A percentile compares a stretch with the other conserved stretches of the same genome.
These are phyloP conservation scores for Penicillium digitatum DNA, from an alignment of 2,329 filamentous ascomycete genomes.

Conservation along the genomic window DNA sequence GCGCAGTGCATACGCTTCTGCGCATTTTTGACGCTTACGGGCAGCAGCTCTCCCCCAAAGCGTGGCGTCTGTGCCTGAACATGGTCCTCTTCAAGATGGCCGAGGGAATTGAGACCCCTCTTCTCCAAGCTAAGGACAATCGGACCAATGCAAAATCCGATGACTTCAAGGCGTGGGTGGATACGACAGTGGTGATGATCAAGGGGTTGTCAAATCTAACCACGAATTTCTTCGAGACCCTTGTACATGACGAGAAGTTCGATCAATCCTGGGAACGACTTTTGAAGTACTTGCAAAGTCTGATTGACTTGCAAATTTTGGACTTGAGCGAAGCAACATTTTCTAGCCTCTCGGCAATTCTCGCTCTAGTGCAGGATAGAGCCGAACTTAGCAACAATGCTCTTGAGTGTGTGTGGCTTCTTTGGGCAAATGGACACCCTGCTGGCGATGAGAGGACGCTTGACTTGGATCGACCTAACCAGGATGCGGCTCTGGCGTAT, in stretches of 20 bases:
- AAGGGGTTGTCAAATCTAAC: slow-evolving; percentile 69
- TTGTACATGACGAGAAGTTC: slow-evolving; percentile 65
- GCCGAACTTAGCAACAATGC: slow-evolving; percentile 46
- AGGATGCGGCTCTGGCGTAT: slow-evolving; percentile 82
- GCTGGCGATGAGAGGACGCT: slow-evolving; percentile 42
- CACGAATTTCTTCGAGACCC: slow-evolving; percentile 69
- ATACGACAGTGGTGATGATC: slow-evolving; percentile 70
- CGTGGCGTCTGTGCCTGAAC: slow-evolving; percentile 80
- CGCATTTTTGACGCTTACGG: slow-evolving; percentile 91
- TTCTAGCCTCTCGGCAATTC: slow-evolving; percentile 61
- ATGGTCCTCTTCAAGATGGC: slow-evolving; percentile 76
- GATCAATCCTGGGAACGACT: slow-evolving; percentile 71
- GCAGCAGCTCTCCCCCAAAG: slow-evolving; percentile 68
- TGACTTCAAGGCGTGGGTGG: slow-evolving; percentile 59
- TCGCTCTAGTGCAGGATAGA: slow-evolving; percentile 47
- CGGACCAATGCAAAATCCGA: slow-evolving; percentile 23
- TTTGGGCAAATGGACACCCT: slow-evolving; percentile 67
- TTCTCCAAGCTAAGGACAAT: slow-evolving; percentile 17
- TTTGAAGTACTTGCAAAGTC: slow-evolving; percentile 61
- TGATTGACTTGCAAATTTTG: slow-evolving; percentile 62
- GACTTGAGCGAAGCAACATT: slow-evolving; percentile 69
- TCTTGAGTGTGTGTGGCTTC: slow-evolving; percentile 61
- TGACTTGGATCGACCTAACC: slow-evolving; percentile 59
- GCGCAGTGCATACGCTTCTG: slow-evolving; percentile 82
- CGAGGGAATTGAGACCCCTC: slow-evolving; percentile 60